Conservation (phyloP, 2,329 filamentous ascomycete genomes). For the Stenocarpella maydis region DNA sequence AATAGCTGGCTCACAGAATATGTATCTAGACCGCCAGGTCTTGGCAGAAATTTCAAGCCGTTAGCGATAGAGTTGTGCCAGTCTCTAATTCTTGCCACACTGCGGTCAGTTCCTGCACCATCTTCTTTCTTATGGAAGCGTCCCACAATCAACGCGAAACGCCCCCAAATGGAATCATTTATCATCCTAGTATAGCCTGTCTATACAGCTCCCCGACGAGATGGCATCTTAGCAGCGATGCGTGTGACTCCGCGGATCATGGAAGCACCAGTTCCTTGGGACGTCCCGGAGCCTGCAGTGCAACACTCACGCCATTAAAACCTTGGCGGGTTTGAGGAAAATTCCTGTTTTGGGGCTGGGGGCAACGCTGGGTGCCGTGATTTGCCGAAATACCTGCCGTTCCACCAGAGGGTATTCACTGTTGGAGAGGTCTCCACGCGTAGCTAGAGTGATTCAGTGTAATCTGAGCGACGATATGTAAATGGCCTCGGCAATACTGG, state of each 20-base stretch:
- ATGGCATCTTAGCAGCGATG: background rate
- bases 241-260: background rate
- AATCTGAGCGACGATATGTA: too few species aligned
- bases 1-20: background rate
- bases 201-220: background rate
- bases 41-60: background rate
- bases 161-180: background rate
- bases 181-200: background rate
- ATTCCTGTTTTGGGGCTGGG: background rate
- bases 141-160: background rate
- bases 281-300: background rate
- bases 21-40: background rate
- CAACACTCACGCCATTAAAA: background rate
- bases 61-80: background rate
- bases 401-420: too few species aligned
- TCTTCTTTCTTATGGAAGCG: background rate
- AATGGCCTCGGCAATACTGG: too few species aligned
- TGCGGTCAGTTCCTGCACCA: background rate
- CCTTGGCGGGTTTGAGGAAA: background rate
- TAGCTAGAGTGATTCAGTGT: too few species aligned
- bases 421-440: too few species aligned
- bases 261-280: background rate
- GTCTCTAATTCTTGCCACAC: too few species aligned
- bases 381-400: background rate
- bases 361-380: too few species aligned